Evolutionary conservation across 164 flowering plant species (phyloP), one percentile per base, ranked within the genome.

Genomic region (Cinnamomum chago): DNA sequence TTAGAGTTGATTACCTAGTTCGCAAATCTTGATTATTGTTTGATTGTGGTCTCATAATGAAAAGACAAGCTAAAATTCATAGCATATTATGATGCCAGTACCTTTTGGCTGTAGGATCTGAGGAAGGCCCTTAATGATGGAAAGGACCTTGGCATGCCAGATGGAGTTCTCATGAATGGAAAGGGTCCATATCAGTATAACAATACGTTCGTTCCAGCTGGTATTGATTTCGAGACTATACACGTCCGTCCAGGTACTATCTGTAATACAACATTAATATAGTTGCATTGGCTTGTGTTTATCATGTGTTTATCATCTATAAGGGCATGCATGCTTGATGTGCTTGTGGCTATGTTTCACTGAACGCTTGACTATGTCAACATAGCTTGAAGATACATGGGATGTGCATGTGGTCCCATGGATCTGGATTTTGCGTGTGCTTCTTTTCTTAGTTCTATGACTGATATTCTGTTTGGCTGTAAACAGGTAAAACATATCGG

Each of bases 111-210:
- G 69, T 70, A 89, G 93, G 85, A 79, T 28, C 72, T 88, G 79
- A 81, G 89, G 55, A 22, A 70, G 17, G 71, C 68, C 24, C 88
- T 90, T 72, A 83, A 89, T 73, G 81, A 80, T 67, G 91, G 92
- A 23, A 83, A 83, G 66, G 86, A 78, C 51, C 91, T 89, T 47
- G 90, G 89, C 65, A 84, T 87, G 82, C 95, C 95, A 10, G 89
- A 90, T 85, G 93, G 95, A 58, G 89, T 89, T 67, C 84, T 90
- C 28, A 89, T 90, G 23, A 90, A 90, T 79, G 95, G 95, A 20
- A 88, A 85, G 77, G 97, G 95, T 25, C 92, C 97, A 23, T 89
- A 79, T 76, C 73, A 78, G 68, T 88, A 90, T 81, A 92, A 90
- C 69, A 75, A 70, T 10, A 85, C 91, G 4, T 87, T 89, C 73